A percentile compares a stretch with the other conserved stretches of the same genome.
phyloP scores from a whole-genome alignment of 495 filamentous ascomycete species.

The Baudoinia panamericana region DNA sequence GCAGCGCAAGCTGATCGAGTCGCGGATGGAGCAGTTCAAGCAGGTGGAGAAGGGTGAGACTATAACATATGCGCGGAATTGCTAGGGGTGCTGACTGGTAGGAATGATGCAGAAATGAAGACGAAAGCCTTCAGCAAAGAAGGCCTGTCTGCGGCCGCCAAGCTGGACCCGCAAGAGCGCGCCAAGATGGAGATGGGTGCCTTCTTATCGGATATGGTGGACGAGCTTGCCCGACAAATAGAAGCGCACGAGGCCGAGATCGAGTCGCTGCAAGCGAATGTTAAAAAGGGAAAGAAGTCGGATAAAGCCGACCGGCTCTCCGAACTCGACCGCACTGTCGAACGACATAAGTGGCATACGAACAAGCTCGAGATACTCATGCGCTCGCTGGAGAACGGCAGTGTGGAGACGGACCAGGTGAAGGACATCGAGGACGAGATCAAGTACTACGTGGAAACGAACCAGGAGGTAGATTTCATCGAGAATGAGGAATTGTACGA shows the following conservation, averaged over 20 bases:
- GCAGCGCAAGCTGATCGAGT: conserved; percentile 88
- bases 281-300: conserved; percentile 84
- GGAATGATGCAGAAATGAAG: conserved; percentile 68
- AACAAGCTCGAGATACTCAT: conserved; percentile 82
- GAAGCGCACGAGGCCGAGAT: conserved; percentile 84
- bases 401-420: conserved; percentile 73
- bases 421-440: conserved; percentile 80
- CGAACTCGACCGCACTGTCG: conserved; percentile 68
- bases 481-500: conserved; percentile 95
- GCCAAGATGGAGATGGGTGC: conserved; percentile 76
- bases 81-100: no score
- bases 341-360: conserved; percentile 94
- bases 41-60: conserved; percentile 73
- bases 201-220: conserved; percentile 76
- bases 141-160: conserved; percentile 75
- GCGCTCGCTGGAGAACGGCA: conserved; percentile 82
- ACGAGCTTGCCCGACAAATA: conserved; percentile 84
- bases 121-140: conserved; percentile 99
- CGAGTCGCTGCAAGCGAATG: conserved; percentile 68
- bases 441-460: conserved; percentile 85
- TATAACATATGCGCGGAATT: no score
- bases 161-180: conserved; percentile 88
- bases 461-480: conserved; percentile 73
- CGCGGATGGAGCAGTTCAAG: conserved; percentile 99
- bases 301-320: conserved; percentile 75